A percentile compares a stretch with the other conserved stretches of the same genome.
phyloP scores from a whole-genome alignment of 1,139 yeast genomes.

The Entelexis sorbosivorans region DNA sequence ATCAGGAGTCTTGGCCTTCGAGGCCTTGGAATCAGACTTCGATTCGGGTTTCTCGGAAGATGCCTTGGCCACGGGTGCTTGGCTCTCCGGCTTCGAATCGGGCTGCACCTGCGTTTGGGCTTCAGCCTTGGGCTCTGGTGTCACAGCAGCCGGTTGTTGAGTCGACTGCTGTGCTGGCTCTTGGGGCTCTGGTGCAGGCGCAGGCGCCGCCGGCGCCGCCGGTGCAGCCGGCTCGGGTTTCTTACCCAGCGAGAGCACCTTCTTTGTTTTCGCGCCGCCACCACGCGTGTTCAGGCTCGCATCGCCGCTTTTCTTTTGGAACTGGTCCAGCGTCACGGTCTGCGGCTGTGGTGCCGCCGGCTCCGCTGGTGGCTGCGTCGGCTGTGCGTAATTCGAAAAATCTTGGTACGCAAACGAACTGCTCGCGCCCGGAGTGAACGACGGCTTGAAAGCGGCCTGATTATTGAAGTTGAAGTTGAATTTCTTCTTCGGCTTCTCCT shows the following conservation, averaged over 20 bases:
- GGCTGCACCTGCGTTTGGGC: not conserved
- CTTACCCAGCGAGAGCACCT: conserved; percentile 21
- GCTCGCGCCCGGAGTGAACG: conserved; percentile 33
- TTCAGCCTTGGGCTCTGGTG: conserved; percentile 20
- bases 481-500: conserved; percentile 24
- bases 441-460: conserved; percentile 26
- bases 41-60: not conserved
- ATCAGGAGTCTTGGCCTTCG: conserved; percentile 22
- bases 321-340: conserved; percentile 82
- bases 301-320: conserved; percentile 53
- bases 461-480: conserved; percentile 26
- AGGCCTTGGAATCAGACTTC: not conserved
- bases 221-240: conserved; percentile 6
- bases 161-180: conserved; percentile 15
- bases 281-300: conserved; percentile 16
- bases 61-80: not conserved
- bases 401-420: conserved; percentile 24
- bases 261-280: conserved; percentile 10
- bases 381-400: conserved; percentile 27
- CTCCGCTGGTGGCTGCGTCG: conserved; percentile 21
- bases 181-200: not conserved
- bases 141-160: conserved; percentile 22
- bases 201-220: not conserved
- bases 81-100: too few relatives aligned
- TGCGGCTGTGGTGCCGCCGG: conserved; percentile 20